Conservation (phyloP, 371 early-diverging fungal species). For the Blakeslea trispora region DNA sequence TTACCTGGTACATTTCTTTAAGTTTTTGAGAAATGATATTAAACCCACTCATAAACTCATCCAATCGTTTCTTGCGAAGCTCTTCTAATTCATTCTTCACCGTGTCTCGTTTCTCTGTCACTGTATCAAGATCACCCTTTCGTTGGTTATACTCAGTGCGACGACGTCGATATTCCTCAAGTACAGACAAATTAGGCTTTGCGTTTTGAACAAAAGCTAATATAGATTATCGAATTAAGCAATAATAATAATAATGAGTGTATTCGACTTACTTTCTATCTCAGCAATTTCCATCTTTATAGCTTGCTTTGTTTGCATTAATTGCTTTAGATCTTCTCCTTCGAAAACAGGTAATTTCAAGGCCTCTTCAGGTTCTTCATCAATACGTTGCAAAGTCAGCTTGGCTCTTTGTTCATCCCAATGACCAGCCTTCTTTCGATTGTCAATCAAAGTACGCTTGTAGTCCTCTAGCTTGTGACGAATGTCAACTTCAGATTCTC, state of each 20-base stretch:
- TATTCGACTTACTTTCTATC: conserved; percentile 41
- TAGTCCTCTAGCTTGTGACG: conserved; percentile 62
- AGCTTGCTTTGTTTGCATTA: conserved; percentile 32
- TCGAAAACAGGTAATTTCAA: conserved; percentile 50
- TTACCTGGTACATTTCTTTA: conserved; percentile 98
- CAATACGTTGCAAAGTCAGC: conserved; percentile 55
- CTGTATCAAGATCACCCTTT: conserved; percentile 74
- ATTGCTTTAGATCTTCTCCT: conserved; percentile 52
- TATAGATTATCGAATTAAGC: conserved; percentile 28
- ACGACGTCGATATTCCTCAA: conserved; percentile 85
- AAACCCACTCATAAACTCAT: conserved; percentile 98
- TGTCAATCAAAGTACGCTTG: conserved; percentile 49
- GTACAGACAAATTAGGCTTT: conserved; percentile 86
- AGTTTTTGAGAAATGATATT: conserved; percentile 91
- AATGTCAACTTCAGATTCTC: conserved; percentile 56
- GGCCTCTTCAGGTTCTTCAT: conserved; percentile 57
- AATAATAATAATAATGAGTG: neutral
- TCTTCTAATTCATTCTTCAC: conserved; percentile 76
- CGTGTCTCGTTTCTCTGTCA: conserved; percentile 72
- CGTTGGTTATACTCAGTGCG: conserved; percentile 74
- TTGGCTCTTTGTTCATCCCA: conserved; percentile 55
- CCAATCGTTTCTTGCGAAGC: conserved; percentile 80
- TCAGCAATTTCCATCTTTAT: conserved; percentile 50
- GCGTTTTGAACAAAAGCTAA: conserved; percentile 68
- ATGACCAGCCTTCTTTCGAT: conserved; percentile 53